phyloP scores from a whole-genome alignment of 805 yeast genomes.

The Maudiozyma serrabonitensis region DNA sequence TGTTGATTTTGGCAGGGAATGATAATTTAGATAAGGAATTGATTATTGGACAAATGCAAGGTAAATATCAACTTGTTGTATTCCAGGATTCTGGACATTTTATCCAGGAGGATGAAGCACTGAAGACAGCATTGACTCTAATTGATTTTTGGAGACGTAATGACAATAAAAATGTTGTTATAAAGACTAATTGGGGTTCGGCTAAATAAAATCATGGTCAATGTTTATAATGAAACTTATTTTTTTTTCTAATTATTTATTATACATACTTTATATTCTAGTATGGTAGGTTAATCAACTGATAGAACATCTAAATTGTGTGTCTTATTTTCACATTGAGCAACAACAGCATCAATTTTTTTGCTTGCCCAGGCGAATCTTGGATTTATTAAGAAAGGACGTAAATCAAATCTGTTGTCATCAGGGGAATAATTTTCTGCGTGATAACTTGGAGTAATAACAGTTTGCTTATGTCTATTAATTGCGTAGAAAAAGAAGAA shows the following conservation, averaged over 20 bases:
- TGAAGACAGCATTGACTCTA: conserved; percentile 48
- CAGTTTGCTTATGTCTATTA: conserved; percentile 94
- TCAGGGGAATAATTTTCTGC: conserved; percentile 98
- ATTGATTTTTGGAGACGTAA: conserved; percentile 39
- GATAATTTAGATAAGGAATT: conserved; percentile 78
- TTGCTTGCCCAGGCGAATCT: conserved; percentile 81
- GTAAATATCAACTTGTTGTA: conserved; percentile 81
- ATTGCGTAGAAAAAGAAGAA: conserved; percentile 92
- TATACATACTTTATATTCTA: background rate
- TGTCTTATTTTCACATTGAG: conserved; percentile 37
- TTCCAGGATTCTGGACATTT: conserved; percentile 83
- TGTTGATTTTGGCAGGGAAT: conserved; percentile 78
- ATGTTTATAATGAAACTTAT: background rate
- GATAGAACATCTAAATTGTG: conserved; percentile 23
- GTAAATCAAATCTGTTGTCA: conserved; percentile 88
- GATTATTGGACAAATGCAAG: conserved; percentile 97
- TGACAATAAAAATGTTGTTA: conserved; percentile 27
- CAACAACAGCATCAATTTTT: conserved; percentile 75
- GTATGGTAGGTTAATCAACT: conserved; percentile 15
- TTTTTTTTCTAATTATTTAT: background rate
- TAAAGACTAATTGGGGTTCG: conserved; percentile 34
- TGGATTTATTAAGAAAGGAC: conserved; percentile 93
- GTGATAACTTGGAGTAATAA: conserved; percentile 93
- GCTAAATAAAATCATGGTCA: background rate
- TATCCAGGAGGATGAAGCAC: conserved; percentile 85